Conservation (phyloP, 2,329 filamentous ascomycete genomes). For the Pseudogymnoascus sp. region DNA sequence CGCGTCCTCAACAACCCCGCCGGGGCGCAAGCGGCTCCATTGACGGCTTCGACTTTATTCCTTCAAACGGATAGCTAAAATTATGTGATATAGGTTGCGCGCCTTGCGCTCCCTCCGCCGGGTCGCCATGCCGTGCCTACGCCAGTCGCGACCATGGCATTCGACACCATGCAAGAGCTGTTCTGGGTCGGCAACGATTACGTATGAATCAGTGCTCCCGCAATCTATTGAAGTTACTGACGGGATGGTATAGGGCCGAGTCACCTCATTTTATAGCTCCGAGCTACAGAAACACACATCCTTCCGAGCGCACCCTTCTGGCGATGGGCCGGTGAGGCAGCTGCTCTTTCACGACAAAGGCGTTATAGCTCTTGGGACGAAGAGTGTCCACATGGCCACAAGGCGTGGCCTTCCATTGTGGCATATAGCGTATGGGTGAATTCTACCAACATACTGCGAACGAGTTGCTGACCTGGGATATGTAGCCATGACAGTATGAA, state of each 20-base stretch:
- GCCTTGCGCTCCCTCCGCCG: slow-evolving; percentile 72
- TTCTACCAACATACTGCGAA: background rate
- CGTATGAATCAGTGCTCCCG: slow-evolving; percentile 43
- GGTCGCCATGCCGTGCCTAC: slow-evolving; percentile 62
- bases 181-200: slow-evolving; percentile 90
- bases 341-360: slow-evolving; percentile 88
- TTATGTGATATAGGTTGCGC: slow-evolving; percentile 56
- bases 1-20: slow-evolving; percentile 19
- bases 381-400: slow-evolving; percentile 80
- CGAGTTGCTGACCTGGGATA: slow-evolving; percentile 16
- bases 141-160: slow-evolving; percentile 71
- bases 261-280: slow-evolving; percentile 79
- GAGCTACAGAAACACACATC: slow-evolving; percentile 87
- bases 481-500: slow-evolving; percentile 65
- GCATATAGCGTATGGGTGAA: slow-evolving; percentile 60
- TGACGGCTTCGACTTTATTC: slow-evolving; percentile 10
- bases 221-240: background rate
- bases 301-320: slow-evolving; percentile 65
- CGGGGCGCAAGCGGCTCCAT: slow-evolving; percentile 13
- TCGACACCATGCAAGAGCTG: slow-evolving; percentile 83
- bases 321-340: slow-evolving; percentile 76
- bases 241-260: slow-evolving; percentile 56
- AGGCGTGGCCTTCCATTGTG: slow-evolving; percentile 77
- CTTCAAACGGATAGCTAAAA: slow-evolving; percentile 1
- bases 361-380: slow-evolving; percentile 73